Evolutionary conservation across 139 green algal genomes (phyloP).

Genomic region (Dunaliella sp.): DNA sequence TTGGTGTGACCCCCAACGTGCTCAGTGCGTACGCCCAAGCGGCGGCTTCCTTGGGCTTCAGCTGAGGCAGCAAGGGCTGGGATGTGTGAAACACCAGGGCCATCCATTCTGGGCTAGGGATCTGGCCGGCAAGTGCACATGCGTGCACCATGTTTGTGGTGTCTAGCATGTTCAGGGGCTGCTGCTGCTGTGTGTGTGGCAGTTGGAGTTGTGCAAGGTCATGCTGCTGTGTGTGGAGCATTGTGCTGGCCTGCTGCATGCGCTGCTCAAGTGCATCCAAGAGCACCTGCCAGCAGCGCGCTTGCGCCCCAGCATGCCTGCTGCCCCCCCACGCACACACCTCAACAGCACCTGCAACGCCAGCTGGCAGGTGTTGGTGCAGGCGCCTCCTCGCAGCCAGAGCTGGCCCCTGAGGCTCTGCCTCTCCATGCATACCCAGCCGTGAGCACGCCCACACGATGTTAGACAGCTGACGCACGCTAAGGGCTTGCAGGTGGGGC

Average conservation of each 20-base stretch:
- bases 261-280: not conserved
- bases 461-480: not conserved
- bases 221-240: not conserved
- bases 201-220: not conserved
- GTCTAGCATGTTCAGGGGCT: not conserved
- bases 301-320: not conserved
- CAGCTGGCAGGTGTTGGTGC: not conserved
- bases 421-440: not conserved
- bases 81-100: not conserved
- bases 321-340: not conserved
- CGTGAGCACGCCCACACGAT: slow-evolving; percentile 2
- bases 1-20: not conserved
- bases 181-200: not conserved
- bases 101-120: not conserved
- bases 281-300: not conserved
- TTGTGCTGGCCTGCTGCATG: not conserved
- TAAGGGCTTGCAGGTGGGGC: not conserved
- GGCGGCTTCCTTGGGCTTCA: not conserved
- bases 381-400: not conserved
- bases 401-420: not conserved
- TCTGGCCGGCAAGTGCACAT: not conserved
- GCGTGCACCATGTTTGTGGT: not conserved
- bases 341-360: not conserved
- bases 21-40: not conserved
- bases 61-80: not conserved